Conservation (phyloP, 495 filamentous ascomycete genomes). For the Penicillium macrosclerotiorum region DNA sequence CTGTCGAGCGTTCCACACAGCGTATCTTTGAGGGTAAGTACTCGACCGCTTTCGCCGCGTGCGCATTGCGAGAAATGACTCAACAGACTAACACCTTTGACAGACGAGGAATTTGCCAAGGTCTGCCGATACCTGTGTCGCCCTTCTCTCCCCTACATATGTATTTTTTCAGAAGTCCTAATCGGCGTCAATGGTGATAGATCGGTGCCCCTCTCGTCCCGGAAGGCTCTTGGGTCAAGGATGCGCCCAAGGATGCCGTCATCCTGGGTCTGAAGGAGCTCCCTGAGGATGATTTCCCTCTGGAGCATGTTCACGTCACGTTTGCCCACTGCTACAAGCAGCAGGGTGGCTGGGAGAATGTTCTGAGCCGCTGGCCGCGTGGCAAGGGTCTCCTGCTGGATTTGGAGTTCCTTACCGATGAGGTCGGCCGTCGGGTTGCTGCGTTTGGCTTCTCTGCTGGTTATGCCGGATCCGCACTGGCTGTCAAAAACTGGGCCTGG, state of each 20-base stretch:
- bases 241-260: constrained; percentile 73
- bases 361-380: constrained; percentile 75
- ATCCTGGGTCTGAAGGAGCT: constrained; percentile 95
- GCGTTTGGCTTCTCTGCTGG: constrained; percentile 76
- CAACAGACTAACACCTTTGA: constrained; percentile 10
- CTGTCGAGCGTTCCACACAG: constrained; percentile 74
- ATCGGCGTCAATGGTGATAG: constrained; percentile 21
- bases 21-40: constrained; percentile 77
- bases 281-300: constrained; percentile 81
- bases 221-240: constrained; percentile 72
- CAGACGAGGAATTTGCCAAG: constrained; percentile 55
- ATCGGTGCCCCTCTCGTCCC: constrained; percentile 75
- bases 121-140: constrained; percentile 24
- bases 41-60: not conserved
- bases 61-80: not conserved
- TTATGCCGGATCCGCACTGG: constrained; percentile 77
- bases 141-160: not conserved
- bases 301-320: constrained; percentile 83
- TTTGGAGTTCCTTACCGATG: constrained; percentile 87
- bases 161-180: constrained; percentile 4
- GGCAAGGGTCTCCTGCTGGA: constrained; percentile 85
- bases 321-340: constrained; percentile 86
- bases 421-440: constrained; percentile 75
- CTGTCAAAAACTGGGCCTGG: constrained; percentile 85
- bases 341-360: constrained; percentile 81